Evolutionary conservation across 805 yeast genomes (phyloP).

Genomic region (Metschnikowia corniflorae): DNA sequence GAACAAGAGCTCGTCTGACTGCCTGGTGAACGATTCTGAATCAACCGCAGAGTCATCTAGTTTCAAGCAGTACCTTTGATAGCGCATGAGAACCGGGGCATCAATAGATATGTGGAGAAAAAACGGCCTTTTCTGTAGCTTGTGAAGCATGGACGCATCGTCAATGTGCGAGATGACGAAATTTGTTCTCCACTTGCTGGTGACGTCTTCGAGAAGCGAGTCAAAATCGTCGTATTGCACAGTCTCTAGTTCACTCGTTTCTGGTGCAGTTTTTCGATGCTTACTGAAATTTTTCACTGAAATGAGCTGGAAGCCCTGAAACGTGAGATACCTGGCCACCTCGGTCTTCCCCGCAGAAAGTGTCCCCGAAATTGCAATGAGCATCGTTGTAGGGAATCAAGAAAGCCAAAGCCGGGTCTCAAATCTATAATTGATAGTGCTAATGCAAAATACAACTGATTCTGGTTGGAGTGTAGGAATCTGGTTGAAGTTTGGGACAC

Average conservation of each 20-base stretch:
- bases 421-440: too few species aligned
- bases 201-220: constrained; percentile 56
- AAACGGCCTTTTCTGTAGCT: constrained; percentile 68
- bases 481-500: too few species aligned
- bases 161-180: constrained; percentile 56
- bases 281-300: constrained; percentile 3
- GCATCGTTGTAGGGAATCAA: too few species aligned
- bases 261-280: not conserved
- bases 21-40: constrained; percentile 36
- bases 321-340: constrained; percentile 53
- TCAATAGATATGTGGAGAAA: constrained; percentile 77
- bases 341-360: constrained; percentile 63
- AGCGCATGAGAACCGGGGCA: constrained; percentile 59
- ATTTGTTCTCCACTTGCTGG: constrained; percentile 60
- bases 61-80: constrained; percentile 27
- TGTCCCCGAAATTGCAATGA: constrained; percentile 74
- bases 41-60: constrained; percentile 9
- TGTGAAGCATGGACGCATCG: constrained; percentile 40
- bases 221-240: constrained; percentile 37
- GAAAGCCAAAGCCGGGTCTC: too few species aligned
- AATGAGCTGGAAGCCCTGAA: constrained; percentile 49
- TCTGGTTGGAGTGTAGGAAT: too few species aligned
- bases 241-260: constrained; percentile 7
- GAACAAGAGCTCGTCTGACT: constrained; percentile 37
- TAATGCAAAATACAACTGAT: too few species aligned